Evolutionary conservation across 23 red algal species (phyloP), one percentile per base, ranked within the genome.

Genomic region (Gracilariopsis chorda): DNA sequence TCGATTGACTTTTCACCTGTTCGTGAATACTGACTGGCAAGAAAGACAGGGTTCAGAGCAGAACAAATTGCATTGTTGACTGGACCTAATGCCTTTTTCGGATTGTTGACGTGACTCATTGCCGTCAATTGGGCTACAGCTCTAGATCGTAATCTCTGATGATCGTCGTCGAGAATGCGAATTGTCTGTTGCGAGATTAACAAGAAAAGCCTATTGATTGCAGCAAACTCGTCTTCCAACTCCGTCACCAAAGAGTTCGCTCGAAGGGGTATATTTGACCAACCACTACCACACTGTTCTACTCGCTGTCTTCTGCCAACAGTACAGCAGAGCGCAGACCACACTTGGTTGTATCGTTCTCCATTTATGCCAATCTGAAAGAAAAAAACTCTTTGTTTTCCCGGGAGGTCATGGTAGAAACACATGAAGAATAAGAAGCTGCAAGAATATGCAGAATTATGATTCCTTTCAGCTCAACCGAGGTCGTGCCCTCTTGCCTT

Each of bases 371-470:
- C 51, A 7, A 83, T 56, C 52, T 62, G 78, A 24, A 83, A 59
- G 36, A 83, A 61, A 24, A 60, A 60, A 7, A n/a, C n/a, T 58
- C 56, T 11, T 3, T 46, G 49, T 83, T 58, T 4, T 36, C 34
- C 14, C 4, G 28, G 52, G 0, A 4, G 4, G 49, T 37, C 9
- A 83, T 58, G 21, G 3, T 0, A 3, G 10, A 16, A 62, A 46
- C 28, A 27, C 27, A 19, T 3, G 51, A 25, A 3, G 51, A 33
- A 32, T 83, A 83, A 17, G 24, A 3, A 8, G 78, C 10, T 7
- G 49, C 27, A 37, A 83, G 29, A 35, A 67, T 1, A 41, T 83
- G 78, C 21, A 83, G 24, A 60, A 83, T 44, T 42, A 83, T 43
- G 14, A 63, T n/a, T 13, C 78, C 25, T 19, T 60, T 60, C 47